A percentile compares a stretch with the other conserved stretches of the same genome.
Conservation (phyloP, 2,329 filamentous ascomycete genomes). For the Colletotrichum brevisporum region DNA sequence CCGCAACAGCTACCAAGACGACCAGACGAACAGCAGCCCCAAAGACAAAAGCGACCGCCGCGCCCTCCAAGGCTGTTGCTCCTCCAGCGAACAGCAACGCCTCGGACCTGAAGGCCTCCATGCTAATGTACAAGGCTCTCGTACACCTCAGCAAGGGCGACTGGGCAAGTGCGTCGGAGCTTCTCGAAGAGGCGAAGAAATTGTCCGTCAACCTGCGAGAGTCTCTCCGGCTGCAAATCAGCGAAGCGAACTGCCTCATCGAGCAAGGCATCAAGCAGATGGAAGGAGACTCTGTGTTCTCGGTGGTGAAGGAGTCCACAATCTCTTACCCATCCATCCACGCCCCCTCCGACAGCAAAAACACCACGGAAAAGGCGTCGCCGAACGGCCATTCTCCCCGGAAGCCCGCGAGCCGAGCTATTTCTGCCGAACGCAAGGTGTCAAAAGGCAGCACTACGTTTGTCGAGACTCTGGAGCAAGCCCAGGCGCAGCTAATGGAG, state of each 20-base stretch:
- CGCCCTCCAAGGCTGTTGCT: conserved; percentile 36
- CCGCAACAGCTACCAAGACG: conserved; percentile 23
- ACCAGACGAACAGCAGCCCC: conserved; percentile 40
- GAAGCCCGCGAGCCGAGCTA: conserved; percentile 43
- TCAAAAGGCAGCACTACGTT: conserved; percentile 55
- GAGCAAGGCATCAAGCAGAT: conserved; percentile 80
- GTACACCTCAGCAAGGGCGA: conserved; percentile 65
- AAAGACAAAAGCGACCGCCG: conserved; percentile 44
- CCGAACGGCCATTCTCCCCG: conserved; percentile 53
- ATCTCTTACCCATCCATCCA: conserved; percentile 85
- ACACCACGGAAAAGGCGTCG: conserved; percentile 53
- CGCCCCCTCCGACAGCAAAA: conserved; percentile 54
- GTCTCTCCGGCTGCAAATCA: conserved; percentile 68
- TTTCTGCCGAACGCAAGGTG: conserved; percentile 46
- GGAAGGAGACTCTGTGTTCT: conserved; percentile 85
- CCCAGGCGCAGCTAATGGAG: conserved; percentile 75
- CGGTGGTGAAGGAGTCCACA: conserved; percentile 91
- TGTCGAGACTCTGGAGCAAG: conserved; percentile 72
- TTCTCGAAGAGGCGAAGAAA: conserved; percentile 66
- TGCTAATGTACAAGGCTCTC: conserved; percentile 60
- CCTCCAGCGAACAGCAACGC: conserved; percentile 7
- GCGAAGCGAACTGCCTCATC: conserved; percentile 77
- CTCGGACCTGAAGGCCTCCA: conserved; percentile 53
- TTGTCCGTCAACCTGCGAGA: conserved; percentile 57
- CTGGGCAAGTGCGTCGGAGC: conserved; percentile 70